A percentile compares a stretch with the other conserved stretches of the same genome.
phyloP scores from a whole-genome alignment of 2,329 filamentous ascomycete species.

The Fusarium zealandicum region DNA sequence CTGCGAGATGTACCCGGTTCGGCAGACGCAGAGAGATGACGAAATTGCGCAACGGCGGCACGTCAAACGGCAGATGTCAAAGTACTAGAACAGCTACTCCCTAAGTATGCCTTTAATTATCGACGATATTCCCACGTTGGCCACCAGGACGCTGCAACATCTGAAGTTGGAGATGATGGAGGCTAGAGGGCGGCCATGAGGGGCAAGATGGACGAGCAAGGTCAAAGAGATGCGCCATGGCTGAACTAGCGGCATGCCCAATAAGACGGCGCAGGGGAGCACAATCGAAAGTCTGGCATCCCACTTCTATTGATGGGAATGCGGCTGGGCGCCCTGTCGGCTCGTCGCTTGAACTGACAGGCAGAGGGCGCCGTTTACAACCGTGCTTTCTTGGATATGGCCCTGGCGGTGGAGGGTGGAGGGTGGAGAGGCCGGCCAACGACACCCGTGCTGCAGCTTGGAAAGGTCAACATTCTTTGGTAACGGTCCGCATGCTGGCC shows the following conservation, averaged over 20 bases:
- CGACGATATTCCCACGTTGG: not conserved
- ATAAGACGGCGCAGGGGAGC: slow-evolving; percentile 31
- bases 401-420: slow-evolving; percentile 22
- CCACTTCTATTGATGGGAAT: slow-evolving; percentile 33
- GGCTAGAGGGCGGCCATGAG: not conserved
- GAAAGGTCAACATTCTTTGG: slow-evolving; percentile 26
- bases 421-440: slow-evolving; percentile 31
- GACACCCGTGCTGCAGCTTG: slow-evolving; percentile 41
- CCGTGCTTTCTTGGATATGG: slow-evolving; percentile 32
- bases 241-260: slow-evolving; percentile 33
- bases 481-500: slow-evolving; percentile 33
- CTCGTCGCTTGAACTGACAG: slow-evolving; percentile 27
- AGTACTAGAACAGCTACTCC: slow-evolving; percentile 1
- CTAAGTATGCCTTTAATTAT: not conserved
- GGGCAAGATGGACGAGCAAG: slow-evolving; percentile 4
- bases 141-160: not conserved
- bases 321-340: slow-evolving; percentile 32
- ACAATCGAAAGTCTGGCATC: slow-evolving; percentile 34
- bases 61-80: slow-evolving; percentile 1
- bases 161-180: slow-evolving; percentile 23
- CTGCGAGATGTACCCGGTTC: slow-evolving; percentile 1
- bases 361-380: slow-evolving; percentile 16
- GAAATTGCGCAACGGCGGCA: not conserved
- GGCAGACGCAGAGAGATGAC: slow-evolving; percentile 7
- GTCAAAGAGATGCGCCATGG: slow-evolving; percentile 41